Conservation (phyloP, 2,329 filamentous ascomycete genomes). For the Aspergillus flavus region DNA sequence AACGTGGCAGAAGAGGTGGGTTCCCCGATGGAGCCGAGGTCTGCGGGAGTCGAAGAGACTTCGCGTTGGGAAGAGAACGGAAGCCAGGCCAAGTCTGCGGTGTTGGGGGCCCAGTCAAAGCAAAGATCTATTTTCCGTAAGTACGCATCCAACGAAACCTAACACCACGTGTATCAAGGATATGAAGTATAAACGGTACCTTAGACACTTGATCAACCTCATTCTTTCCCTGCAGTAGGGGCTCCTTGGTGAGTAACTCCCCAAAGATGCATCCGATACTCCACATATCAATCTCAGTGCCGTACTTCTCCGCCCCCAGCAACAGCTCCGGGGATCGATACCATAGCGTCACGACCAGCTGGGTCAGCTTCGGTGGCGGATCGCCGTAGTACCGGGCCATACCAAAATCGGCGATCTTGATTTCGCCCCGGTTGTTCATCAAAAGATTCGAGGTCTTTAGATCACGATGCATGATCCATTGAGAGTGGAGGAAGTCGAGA, state of each 20-base stretch:
- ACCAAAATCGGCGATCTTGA: conserved; percentile 97
- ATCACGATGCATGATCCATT: conserved; percentile 92
- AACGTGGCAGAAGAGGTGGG: conserved; percentile 62
- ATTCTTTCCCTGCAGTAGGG: conserved; percentile 83
- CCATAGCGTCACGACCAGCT: conserved; percentile 95
- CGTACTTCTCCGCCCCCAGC: conserved; percentile 77
- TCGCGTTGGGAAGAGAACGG: conserved; percentile 82
- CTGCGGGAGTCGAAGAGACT: conserved; percentile 70
- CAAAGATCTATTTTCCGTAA: conserved; percentile 65
- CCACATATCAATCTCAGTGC: conserved; percentile 85
- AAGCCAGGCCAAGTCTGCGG: conserved; percentile 85
- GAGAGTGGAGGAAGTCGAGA: conserved; percentile 79
- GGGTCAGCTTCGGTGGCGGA: conserved; percentile 77
- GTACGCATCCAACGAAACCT: conserved; percentile 5
- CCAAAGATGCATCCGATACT: conserved; percentile 94
- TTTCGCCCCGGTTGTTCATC: conserved; percentile 89
- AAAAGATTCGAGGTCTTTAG: conserved; percentile 93
- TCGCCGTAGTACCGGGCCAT: conserved; percentile 91
- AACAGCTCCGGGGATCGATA: conserved; percentile 91
- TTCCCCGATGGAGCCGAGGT: conserved; percentile 40
- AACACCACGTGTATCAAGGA: not conserved
- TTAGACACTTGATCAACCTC: conserved; percentile 87
- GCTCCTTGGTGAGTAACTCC: conserved; percentile 81
- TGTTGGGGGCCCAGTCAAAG: conserved; percentile 82
- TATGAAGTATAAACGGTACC: conserved; percentile 36